A percentile compares a stretch with the other conserved stretches of the same genome.
These are phyloP conservation scores for Citrus cavaleriei DNA, from an alignment of 345 rosid genomes.

Conservation along the genomic window DNA sequence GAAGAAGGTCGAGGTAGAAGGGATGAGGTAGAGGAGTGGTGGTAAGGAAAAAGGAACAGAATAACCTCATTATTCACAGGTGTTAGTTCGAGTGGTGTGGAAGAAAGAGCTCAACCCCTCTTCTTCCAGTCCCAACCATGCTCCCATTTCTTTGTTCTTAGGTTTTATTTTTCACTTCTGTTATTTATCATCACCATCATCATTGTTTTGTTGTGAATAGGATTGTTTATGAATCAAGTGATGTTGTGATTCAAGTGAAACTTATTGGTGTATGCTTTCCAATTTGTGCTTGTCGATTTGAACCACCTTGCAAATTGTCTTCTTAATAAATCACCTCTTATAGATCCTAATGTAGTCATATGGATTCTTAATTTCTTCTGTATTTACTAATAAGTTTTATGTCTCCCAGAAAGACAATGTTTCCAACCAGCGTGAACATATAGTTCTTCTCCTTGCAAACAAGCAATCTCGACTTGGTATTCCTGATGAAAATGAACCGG, in stretches of 20 bases:
- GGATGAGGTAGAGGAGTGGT: neutral
- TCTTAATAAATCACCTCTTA: neutral
- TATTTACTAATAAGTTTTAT: conserved; percentile 10
- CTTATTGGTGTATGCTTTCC: neutral
- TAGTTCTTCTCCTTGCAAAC: conserved; percentile 88
- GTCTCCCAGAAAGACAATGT: conserved; percentile 79
- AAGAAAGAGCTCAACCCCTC: neutral
- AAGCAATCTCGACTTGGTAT: conserved; percentile 82
- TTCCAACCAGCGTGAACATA: conserved; percentile 91
- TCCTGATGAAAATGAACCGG: conserved; percentile 71
- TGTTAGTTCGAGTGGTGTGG: neutral
- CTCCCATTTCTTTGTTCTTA: neutral
- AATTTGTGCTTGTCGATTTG: neutral
- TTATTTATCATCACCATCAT: neutral
- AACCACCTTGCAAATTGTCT: neutral
- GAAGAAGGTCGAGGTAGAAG: neutral
- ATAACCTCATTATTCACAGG: neutral
- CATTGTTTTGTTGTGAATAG: neutral
- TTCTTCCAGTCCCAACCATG: neutral
- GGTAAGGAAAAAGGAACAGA: neutral
- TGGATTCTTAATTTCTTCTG: neutral
- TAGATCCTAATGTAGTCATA: neutral
- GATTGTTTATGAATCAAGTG: neutral
- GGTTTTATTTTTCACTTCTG: neutral
- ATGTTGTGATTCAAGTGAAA: neutral